These are phyloP conservation scores for Diplodia sapinea DNA, from an alignment of 2,329 filamentous ascomycete genomes.

Conservation along the genomic window DNA sequence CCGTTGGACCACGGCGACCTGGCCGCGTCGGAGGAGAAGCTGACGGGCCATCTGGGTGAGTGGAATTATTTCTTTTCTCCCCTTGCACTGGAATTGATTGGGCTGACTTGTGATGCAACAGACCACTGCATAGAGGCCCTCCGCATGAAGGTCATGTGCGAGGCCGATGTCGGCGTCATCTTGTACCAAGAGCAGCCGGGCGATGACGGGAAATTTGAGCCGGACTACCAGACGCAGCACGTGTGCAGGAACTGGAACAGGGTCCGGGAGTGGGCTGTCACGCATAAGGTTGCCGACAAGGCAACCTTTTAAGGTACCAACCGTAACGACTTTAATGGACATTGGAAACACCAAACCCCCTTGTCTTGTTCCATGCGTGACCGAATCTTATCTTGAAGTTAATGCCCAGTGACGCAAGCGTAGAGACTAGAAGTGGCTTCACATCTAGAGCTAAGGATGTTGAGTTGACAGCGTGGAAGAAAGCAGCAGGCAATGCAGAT, in stretches of 20 bases:
- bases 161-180: constrained; percentile 42
- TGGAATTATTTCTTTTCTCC: not conserved
- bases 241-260: constrained; percentile 46
- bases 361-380: not conserved
- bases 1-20: constrained; percentile 38
- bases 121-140: constrained; percentile 48
- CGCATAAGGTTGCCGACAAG: constrained; percentile 42
- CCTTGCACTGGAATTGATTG: not conserved
- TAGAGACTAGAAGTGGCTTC: not conserved
- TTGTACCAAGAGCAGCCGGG: constrained; percentile 37
- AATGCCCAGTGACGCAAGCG: not conserved
- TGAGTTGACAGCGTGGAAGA: too few species aligned
- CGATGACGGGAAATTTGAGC: constrained; percentile 36
- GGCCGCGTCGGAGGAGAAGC: constrained; percentile 37
- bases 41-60: constrained; percentile 16
- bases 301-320: constrained; percentile 16
- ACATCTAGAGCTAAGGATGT: too few species aligned
- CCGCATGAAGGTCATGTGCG: constrained; percentile 47
- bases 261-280: constrained; percentile 43
- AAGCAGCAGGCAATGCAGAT: not conserved
- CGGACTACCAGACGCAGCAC: constrained; percentile 43
- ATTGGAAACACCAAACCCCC: too few species aligned
- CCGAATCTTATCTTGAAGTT: not conserved
- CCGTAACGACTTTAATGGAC: constrained; percentile 6
- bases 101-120: not conserved